Base-by-base conservation (phyloP, 2,329 filamentous ascomycete species). In the Colletotrichum zoysiae region DNA sequence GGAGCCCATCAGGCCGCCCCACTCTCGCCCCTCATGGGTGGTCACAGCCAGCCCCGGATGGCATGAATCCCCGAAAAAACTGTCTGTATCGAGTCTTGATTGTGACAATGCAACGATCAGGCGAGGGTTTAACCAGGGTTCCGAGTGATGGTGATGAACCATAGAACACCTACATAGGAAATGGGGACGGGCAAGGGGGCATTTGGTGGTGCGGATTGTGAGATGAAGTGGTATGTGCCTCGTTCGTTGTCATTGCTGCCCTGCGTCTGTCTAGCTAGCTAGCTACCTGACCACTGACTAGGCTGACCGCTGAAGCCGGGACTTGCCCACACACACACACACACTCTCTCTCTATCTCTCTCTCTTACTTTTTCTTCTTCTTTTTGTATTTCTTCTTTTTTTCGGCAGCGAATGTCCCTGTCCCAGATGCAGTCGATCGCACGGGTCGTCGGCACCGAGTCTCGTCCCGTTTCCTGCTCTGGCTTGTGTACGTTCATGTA, bases 221-320 rank as follows among this genome's bases (percentile, higher is more conserved):
- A 44, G 35, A 53, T 61, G 59, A 38, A n/a, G 48, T 53, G 60
- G 48, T 53, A 33, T 26, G 58, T 61, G 42, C 40, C 26, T 57
- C 53, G 33, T 56, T 26, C 40, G 18, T 48, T n/a, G n/a, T 11
- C 33, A 42, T 63, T 51, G 48, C 48, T 63, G 60, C 60, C 48
- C 60, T 63, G 60, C 60, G 60, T 46, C 44, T n/a, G 5, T 3
- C 18, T 46, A 46, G 18, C 42, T 20, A 46, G 18, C 42, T 20
- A 44, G 60, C 60, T 63, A 63, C 60, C 60, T 55, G n/a, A 63
- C 60, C 60, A 53, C 33, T 33, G 51, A 58, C 56, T 50, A 7
- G 58, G 40, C 26, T n/a, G 40, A 44, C 26, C 58, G 58, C 59
- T 35, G 44, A 38, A 38, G 30, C 30, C n/a, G n/a, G 59, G 33